Percentiles rank a stretch among this genome's conserved stretches.
Conservation (phyloP, 2,329 filamentous ascomycete species). For the Ascochyta pisi region DNA sequence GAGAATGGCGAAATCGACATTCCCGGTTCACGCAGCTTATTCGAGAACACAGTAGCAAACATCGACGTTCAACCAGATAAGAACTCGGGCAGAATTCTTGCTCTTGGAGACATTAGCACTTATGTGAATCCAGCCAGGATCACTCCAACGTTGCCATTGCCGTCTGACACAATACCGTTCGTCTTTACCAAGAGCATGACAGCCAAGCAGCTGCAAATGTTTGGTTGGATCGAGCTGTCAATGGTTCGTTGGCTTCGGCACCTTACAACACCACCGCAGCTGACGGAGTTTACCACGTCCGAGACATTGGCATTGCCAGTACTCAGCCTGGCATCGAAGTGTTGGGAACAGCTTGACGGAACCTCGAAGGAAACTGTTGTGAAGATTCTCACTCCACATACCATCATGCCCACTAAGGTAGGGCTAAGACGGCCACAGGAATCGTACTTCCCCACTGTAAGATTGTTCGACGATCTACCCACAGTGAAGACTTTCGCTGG, state of each 20-base stretch:
- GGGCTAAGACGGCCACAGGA: slow-evolving; percentile 88
- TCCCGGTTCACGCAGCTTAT: slow-evolving; percentile 70
- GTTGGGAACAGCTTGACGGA: slow-evolving; percentile 81
- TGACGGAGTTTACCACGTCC: slow-evolving; percentile 70
- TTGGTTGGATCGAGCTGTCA: slow-evolving; percentile 87
- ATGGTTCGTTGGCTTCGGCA: slow-evolving; percentile 86
- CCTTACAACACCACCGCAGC: slow-evolving; percentile 66
- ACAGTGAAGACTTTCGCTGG: slow-evolving; percentile 74
- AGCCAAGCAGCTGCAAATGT: slow-evolving; percentile 72
- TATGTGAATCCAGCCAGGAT: slow-evolving; percentile 82
- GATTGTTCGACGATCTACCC: slow-evolving; percentile 91
- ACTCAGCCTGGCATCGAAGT: slow-evolving; percentile 81
- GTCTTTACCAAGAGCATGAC: slow-evolving; percentile 77
- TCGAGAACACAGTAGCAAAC: slow-evolving; percentile 81
- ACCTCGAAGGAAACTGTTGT: slow-evolving; percentile 70
- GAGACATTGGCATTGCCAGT: slow-evolving; percentile 78
- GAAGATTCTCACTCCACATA: slow-evolving; percentile 68
- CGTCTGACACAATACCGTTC: slow-evolving; percentile 82
- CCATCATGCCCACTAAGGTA: slow-evolving; percentile 86
- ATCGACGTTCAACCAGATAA: slow-evolving; percentile 59
- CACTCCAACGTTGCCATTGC: slow-evolving; percentile 79
- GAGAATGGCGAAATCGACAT: slow-evolving; percentile 74
- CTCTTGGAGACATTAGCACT: slow-evolving; percentile 75
- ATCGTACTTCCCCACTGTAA: slow-evolving; percentile 92
- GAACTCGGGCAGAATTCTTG: slow-evolving; percentile 72